These are phyloP conservation scores for Russula emetica DNA, from an alignment of 768 basidiomycete species.

Conservation along the genomic window DNA sequence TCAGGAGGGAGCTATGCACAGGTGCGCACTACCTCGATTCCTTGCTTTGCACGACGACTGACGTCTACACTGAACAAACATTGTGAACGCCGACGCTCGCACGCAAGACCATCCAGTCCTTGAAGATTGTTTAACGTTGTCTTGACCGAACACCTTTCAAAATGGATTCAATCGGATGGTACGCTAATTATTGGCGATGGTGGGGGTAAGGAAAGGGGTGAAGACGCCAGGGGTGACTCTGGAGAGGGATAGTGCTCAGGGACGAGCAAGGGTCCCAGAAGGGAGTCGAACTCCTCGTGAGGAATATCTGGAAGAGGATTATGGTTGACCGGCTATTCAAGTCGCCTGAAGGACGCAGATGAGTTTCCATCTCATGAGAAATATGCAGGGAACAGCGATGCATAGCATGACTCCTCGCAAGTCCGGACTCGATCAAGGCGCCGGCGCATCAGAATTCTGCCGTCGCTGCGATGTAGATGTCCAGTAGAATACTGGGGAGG, in stretches of 20 bases:
- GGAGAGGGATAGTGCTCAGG: constrained; percentile 68
- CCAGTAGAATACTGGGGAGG: not conserved
- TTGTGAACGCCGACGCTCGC: constrained; percentile 76
- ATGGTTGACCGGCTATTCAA: constrained; percentile 65
- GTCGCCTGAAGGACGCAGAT: constrained; percentile 41
- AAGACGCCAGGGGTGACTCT: constrained; percentile 30
- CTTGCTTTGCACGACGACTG: constrained; percentile 67
- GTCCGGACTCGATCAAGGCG: not conserved
- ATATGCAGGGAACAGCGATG: not conserved
- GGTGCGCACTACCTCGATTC: constrained; percentile 64
- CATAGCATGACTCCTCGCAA: no score
- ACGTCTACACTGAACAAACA: constrained; percentile 81
- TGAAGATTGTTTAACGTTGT: constrained; percentile 74
- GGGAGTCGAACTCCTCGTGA: constrained; percentile 78
- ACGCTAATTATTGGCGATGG: constrained; percentile 39
- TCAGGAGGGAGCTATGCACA: constrained; percentile 23
- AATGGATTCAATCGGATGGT: constrained; percentile 84
- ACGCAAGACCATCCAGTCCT: constrained; percentile 75
- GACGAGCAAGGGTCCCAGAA: constrained; percentile 72
- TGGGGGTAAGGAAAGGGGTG: constrained; percentile 23
- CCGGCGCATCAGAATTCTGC: no score
- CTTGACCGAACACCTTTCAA: constrained; percentile 76
- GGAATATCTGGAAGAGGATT: constrained; percentile 84
- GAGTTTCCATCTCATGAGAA: not conserved
- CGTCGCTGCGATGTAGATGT: not conserved